These are phyloP conservation scores for Trametes polyzona DNA, from an alignment of 1,284 basidiomycete genomes.

Conservation along the genomic window DNA sequence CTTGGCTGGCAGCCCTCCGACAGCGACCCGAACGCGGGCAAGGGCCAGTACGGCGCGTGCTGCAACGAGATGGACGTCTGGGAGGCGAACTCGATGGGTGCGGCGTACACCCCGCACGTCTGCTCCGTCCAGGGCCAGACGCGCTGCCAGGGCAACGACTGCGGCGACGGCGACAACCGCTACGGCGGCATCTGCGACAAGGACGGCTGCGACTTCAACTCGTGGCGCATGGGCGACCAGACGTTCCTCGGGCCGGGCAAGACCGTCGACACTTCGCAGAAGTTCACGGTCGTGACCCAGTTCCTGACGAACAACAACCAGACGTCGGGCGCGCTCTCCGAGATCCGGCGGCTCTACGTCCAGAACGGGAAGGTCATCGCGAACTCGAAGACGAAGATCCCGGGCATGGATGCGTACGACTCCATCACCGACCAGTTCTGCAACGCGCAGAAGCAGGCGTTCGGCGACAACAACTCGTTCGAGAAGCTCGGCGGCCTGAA, in stretches of 20 bases:
- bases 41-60: conserved; percentile 50
- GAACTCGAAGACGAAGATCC: conserved; percentile 50
- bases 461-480: conserved; percentile 43
- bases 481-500: conserved; percentile 40
- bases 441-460: conserved; percentile 41
- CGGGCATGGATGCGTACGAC: conserved; percentile 42
- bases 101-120: conserved; percentile 52
- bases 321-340: conserved; percentile 46
- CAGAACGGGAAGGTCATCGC: conserved; percentile 55
- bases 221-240: conserved; percentile 53
- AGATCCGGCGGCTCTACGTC: conserved; percentile 58
- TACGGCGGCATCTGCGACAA: conserved; percentile 52
- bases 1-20: conserved; percentile 43
- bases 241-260: conserved; percentile 51
- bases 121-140: conserved; percentile 46
- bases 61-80: conserved; percentile 62
- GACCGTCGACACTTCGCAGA: conserved; percentile 50
- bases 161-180: conserved; percentile 41
- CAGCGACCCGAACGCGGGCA: conserved; percentile 49
- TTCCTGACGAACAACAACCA: conserved; percentile 52
- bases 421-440: conserved; percentile 45
- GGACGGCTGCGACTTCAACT: conserved; percentile 62
- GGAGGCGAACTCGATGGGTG: conserved; percentile 54
- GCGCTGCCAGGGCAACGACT: conserved; percentile 44
- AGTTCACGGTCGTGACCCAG: conserved; percentile 52